phyloP scores from a whole-genome alignment of 1,284 basidiomycete genomes.

The Apiotrichum gamsii region DNA sequence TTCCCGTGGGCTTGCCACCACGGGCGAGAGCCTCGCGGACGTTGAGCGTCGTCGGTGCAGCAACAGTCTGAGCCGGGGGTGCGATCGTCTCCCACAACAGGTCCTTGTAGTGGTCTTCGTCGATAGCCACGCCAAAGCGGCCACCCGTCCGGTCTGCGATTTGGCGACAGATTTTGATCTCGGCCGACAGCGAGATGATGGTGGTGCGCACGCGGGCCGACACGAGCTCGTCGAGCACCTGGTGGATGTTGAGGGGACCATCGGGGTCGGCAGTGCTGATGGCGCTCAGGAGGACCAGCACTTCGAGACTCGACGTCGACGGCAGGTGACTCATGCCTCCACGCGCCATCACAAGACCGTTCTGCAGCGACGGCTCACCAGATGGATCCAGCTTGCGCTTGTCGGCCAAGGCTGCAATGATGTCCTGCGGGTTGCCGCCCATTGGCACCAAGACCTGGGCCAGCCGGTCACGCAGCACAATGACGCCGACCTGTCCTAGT shows the following conservation, averaged over 20 bases:
- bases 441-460: slow-evolving; percentile 82
- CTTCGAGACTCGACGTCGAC: slow-evolving; percentile 89
- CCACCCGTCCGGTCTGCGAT: slow-evolving; percentile 84
- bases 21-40: slow-evolving; percentile 52
- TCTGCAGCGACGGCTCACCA: slow-evolving; percentile 93
- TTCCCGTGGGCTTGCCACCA: slow-evolving; percentile 32
- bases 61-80: slow-evolving; percentile 71
- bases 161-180: slow-evolving; percentile 94
- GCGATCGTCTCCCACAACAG: slow-evolving; percentile 92
- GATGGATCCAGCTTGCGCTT: slow-evolving; percentile 79
- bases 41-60: slow-evolving; percentile 27
- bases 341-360: slow-evolving; percentile 90
- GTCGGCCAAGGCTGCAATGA: slow-evolving; percentile 75
- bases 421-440: slow-evolving; percentile 92
- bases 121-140: slow-evolving; percentile 88
- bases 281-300: slow-evolving; percentile 86
- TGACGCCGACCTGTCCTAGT: slow-evolving; percentile 87
- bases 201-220: slow-evolving; percentile 80
- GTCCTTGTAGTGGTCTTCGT: slow-evolving; percentile 95
- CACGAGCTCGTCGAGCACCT: slow-evolving; percentile 75
- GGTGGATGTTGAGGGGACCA: slow-evolving; percentile 68
- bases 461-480: slow-evolving; percentile 82
- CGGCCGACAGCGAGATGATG: slow-evolving; percentile 85
- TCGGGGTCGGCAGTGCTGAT: slow-evolving; percentile 95
- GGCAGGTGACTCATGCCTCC: slow-evolving; percentile 91